phyloP scores from a whole-genome alignment of 352 stramenopile species.

The Pythium vanterpoolii region DNA sequence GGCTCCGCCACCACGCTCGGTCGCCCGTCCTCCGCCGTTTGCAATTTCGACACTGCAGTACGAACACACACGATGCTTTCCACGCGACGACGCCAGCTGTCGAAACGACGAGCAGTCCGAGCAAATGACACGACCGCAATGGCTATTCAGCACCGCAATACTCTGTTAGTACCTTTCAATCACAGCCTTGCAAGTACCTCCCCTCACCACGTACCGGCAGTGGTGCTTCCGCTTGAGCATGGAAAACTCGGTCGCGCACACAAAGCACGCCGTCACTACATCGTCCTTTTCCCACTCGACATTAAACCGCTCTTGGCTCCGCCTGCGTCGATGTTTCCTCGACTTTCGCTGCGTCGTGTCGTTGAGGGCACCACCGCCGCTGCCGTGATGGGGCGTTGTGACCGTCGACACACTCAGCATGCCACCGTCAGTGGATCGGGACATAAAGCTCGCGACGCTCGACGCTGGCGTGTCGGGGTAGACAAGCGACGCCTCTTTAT shows the following conservation, averaged over 20 bases:
- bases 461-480: slow-evolving; percentile 25
- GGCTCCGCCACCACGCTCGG: background rate
- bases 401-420: slow-evolving; percentile 4
- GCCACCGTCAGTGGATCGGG: slow-evolving; percentile 14
- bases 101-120: slow-evolving; percentile 70
- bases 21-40: slow-evolving; percentile 8
- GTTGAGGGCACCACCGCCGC: slow-evolving; percentile 21
- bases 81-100: slow-evolving; percentile 51
- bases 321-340: slow-evolving; percentile 35
- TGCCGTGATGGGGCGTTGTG: slow-evolving; percentile 10
- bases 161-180: background rate
- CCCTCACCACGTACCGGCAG: slow-evolving; percentile 37
- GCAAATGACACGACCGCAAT: slow-evolving; percentile 72
- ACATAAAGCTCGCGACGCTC: slow-evolving; percentile 23
- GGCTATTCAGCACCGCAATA: slow-evolving; percentile 12
- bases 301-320: slow-evolving; percentile 61
- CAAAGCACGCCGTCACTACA: slow-evolving; percentile 36
- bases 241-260: slow-evolving; percentile 63
- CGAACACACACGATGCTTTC: slow-evolving; percentile 65
- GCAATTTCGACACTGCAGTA: slow-evolving; percentile 35
- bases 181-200: too few relatives aligned
- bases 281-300: slow-evolving; percentile 60
- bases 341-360: slow-evolving; percentile 11
- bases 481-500: background rate
- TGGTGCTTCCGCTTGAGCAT: slow-evolving; percentile 73